Evolutionary conservation across 78 protist genomes (phyloP).

Genomic region (Dictyostelium discoideum): dicty_2.7 NC_007090.3:1499501-1500000

Average conservation of each 20-base stretch:
- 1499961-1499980: not conserved
- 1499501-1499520: not conserved
- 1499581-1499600: conserved; percentile 31
- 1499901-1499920: not conserved
- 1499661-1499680: conserved; percentile 26
- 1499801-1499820: too few species aligned
- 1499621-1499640: conserved; percentile 34
- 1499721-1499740: conserved; percentile 28
- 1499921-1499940: conserved; percentile 40
- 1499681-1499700: conserved; percentile 51
- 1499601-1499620: conserved; percentile 10
- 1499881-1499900: conserved; percentile 45
- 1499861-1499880: conserved; percentile 71
- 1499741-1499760: conserved; percentile 47
- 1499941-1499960: not conserved
- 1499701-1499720: conserved; percentile 66
- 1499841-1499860: conserved; percentile 67
- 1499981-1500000: not conserved
- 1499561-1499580: conserved; percentile 16
- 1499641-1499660: conserved; percentile 38
- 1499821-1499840: too few species aligned
- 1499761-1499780: conserved; percentile 56
- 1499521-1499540: not conserved
- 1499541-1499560: conserved; percentile 54
- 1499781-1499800: conserved; percentile 3